Conservation (phyloP, 805 yeast genomes). For the Lachancea kluyveri region DNA sequence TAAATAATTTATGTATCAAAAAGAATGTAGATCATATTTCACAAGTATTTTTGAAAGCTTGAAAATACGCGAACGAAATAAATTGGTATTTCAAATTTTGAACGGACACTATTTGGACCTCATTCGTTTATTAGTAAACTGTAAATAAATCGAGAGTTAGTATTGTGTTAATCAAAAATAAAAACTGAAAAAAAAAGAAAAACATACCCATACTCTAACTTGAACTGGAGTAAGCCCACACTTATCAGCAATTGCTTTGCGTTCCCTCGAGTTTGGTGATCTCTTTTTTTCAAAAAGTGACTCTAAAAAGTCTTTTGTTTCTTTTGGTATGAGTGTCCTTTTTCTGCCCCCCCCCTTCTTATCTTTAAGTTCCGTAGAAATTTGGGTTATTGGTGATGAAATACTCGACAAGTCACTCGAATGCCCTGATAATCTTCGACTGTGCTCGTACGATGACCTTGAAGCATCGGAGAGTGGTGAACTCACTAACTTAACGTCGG, state of each 20-base stretch:
- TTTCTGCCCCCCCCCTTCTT: slow-evolving; percentile 1
- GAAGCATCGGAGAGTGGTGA: slow-evolving; percentile 1
- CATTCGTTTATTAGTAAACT: slow-evolving; percentile 12
- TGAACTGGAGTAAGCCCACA: slow-evolving; percentile 19
- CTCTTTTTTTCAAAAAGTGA: slow-evolving; percentile 16
- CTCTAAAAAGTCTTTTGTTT: slow-evolving; percentile 14
- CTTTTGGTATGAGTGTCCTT: slow-evolving; percentile 9
- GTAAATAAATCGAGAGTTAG: too few species aligned
- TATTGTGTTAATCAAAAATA: slow-evolving; percentile 2
- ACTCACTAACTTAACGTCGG: too few species aligned
- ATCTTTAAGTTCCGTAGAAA: not conserved
- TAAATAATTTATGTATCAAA: too few species aligned
- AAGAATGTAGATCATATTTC: too few species aligned
- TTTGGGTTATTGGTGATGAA: not conserved
- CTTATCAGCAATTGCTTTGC: slow-evolving; percentile 17
- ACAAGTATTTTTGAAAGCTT: too few species aligned
- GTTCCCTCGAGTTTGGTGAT: slow-evolving; percentile 19
- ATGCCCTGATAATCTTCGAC: too few species aligned
- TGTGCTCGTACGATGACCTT: not conserved
- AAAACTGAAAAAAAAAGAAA: not conserved
- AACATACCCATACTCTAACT: slow-evolving; percentile 24
- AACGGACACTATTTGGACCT: slow-evolving; percentile 9
- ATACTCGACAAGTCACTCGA: too few species aligned
- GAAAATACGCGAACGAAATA: too few species aligned
- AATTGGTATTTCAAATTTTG: too few species aligned